phyloP scores from a whole-genome alignment of 1,284 basidiomycete genomes.

The Sporisorium iseilematis-ciliati region DNA sequence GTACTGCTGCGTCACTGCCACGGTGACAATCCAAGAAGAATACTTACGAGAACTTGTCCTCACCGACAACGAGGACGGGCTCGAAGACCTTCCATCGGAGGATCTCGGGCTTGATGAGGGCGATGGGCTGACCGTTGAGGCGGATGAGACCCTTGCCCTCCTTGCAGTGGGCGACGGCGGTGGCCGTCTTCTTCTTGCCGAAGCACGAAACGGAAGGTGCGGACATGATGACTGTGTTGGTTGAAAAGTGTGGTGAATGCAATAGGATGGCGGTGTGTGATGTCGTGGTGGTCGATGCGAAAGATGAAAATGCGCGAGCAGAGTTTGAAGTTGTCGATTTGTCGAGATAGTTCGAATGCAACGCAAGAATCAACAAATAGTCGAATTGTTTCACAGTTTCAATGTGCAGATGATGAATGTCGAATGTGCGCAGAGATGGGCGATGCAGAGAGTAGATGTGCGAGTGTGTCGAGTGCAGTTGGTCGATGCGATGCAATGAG shows the following conservation, averaged over 20 bases:
- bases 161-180: constrained; percentile 69
- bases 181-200: constrained; percentile 71
- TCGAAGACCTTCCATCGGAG: constrained; percentile 99
- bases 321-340: constrained; percentile 1
- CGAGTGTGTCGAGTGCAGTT: constrained; percentile 8
- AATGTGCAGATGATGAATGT: constrained; percentile 1
- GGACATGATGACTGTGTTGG: constrained; percentile 56
- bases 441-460: constrained; percentile 2
- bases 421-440: neutral
- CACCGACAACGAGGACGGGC: constrained; percentile 70
- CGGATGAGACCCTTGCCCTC: constrained; percentile 98
- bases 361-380: neutral
- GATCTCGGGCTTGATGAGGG: constrained; percentile 88
- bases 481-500: constrained; percentile 14
- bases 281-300: constrained; percentile 1
- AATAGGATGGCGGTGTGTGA: constrained; percentile 6
- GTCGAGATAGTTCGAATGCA: neutral
- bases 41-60: constrained; percentile 70
- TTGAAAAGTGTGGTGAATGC: neutral
- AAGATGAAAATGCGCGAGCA: constrained; percentile 1
- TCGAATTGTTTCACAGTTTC: neutral
- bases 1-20: neutral
- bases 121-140: constrained; percentile 96
- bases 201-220: constrained; percentile 70
- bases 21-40: neutral